Percentiles rank a stretch among this genome's conserved stretches.
phyloP scores from a whole-genome alignment of 257 asterid species.

The Coffea canephora region DNA sequence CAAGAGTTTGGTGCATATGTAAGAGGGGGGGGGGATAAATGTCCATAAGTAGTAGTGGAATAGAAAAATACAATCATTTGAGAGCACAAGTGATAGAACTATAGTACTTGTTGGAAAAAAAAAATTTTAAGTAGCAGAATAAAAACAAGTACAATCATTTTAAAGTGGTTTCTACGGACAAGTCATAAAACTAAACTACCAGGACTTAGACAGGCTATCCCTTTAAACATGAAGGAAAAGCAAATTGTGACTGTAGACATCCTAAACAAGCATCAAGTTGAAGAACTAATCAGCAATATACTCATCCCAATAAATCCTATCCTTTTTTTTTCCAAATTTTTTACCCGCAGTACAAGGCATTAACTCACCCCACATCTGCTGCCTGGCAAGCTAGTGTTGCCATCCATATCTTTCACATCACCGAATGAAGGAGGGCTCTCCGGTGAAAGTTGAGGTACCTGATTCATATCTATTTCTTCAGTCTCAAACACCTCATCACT shows the following conservation, averaged over 20 bases:
- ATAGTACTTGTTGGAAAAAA: too few relatives aligned
- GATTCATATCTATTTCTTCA: slow-evolving; percentile 50
- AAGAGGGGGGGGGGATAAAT: not conserved
- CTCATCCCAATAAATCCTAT: not conserved
- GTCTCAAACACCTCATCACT: slow-evolving; percentile 11
- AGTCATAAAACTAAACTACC: not conserved
- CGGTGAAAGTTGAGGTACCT: slow-evolving; percentile 48
- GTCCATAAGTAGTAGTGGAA: not conserved
- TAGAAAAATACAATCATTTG: too few relatives aligned
- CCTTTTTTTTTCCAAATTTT: not conserved
- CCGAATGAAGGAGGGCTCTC: slow-evolving; percentile 53
- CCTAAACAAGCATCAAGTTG: not conserved
- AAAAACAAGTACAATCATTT: not conserved
- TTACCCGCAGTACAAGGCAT: not conserved
- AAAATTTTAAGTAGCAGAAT: too few relatives aligned
- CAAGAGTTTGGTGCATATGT: not conserved
- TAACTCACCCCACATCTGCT: slow-evolving; percentile 41
- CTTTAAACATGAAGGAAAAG: not conserved
- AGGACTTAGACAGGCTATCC: not conserved
- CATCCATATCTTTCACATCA: slow-evolving; percentile 28
- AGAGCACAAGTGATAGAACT: too few relatives aligned
- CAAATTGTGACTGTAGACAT: not conserved
- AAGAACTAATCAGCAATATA: not conserved
- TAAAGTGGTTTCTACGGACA: not conserved
- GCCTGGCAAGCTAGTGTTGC: slow-evolving; percentile 24